phyloP scores from a whole-genome alignment of 768 basidiomycete species.

The Suillus fuscotomentosus region DNA sequence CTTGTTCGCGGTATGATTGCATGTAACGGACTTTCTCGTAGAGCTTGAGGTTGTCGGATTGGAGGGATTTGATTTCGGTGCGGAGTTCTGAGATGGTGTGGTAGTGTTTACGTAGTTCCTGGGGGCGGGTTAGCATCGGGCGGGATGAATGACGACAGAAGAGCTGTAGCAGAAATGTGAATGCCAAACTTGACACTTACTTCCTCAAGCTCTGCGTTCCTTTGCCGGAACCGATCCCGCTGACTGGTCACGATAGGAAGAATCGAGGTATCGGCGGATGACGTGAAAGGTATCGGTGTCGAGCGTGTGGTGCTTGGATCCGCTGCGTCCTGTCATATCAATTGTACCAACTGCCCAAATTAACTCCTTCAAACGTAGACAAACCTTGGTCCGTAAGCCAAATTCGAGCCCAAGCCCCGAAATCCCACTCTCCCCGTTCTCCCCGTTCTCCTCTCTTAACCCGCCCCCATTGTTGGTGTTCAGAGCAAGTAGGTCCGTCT shows the following conservation, averaged over 20 bases:
- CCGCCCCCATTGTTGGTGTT: slow-evolving; percentile 42
- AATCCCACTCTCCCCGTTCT: slow-evolving; percentile 36
- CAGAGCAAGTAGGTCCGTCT: slow-evolving; percentile 85
- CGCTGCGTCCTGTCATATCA: slow-evolving; percentile 17
- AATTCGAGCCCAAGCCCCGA: slow-evolving; percentile 70
- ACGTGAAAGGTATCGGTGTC: slow-evolving; percentile 68
- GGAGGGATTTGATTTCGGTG: slow-evolving; percentile 85
- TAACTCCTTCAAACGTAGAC: background rate
- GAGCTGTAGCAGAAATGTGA: background rate
- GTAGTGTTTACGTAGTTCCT: slow-evolving; percentile 96
- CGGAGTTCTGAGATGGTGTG: slow-evolving; percentile 94
- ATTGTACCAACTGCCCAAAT: too few species aligned
- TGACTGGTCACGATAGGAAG: slow-evolving; percentile 98
- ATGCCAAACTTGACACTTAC: slow-evolving; percentile 36
- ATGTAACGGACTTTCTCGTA: slow-evolving; percentile 99
- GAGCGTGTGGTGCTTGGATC: slow-evolving; percentile 35
- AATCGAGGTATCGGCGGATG: slow-evolving; percentile 88
- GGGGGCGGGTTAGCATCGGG: background rate
- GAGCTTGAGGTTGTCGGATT: slow-evolving; percentile 93
- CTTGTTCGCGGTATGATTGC: slow-evolving; percentile 90
- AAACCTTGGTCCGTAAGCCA: slow-evolving; percentile 3
- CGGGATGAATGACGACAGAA: background rate
- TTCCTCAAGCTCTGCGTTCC: slow-evolving; percentile 97
- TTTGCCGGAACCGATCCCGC: slow-evolving; percentile 94
- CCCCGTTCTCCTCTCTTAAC: slow-evolving; percentile 39